These are phyloP conservation scores for Clavispora carvajalis DNA, from an alignment of 805 yeast genomes.

Conservation along the genomic window DNA sequence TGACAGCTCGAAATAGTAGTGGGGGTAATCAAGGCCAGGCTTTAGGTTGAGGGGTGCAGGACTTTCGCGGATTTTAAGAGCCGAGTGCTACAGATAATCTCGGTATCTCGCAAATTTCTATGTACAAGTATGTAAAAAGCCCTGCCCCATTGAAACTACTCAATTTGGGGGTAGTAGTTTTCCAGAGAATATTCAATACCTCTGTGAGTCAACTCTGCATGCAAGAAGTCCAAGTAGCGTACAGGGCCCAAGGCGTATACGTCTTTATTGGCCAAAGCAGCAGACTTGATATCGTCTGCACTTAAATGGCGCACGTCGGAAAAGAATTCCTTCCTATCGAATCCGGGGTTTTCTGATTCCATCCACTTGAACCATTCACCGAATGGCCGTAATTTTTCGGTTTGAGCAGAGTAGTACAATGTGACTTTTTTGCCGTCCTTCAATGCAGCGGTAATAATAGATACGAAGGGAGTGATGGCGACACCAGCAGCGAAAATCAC, in stretches of 20 bases:
- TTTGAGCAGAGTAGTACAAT: conserved; percentile 30
- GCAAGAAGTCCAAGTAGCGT: conserved; percentile 25
- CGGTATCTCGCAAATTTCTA: too few relatives aligned
- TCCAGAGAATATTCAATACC: background rate
- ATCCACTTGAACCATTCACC: conserved; percentile 14
- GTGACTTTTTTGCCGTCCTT: conserved; percentile 25
- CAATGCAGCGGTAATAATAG: conserved; percentile 43
- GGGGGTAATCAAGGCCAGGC: too few relatives aligned
- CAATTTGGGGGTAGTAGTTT: background rate
- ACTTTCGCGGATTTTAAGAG: too few relatives aligned
- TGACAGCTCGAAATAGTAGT: too few relatives aligned
- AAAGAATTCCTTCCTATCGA: conserved; percentile 20
- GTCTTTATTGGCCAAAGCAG: conserved; percentile 15
- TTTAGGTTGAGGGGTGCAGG: too few relatives aligned
- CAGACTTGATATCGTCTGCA: conserved; percentile 18
- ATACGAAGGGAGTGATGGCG: conserved; percentile 61
- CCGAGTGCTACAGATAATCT: too few relatives aligned
- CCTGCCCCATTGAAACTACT: too few relatives aligned
- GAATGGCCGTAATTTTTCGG: conserved; percentile 20
- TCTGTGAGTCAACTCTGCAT: conserved; percentile 14
- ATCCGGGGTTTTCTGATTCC: conserved; percentile 12
- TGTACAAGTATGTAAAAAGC: too few relatives aligned
- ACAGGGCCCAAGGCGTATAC: conserved; percentile 33
- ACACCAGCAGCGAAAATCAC: conserved; percentile 56
- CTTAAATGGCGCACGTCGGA: conserved; percentile 10